These are phyloP conservation scores for Tuber umbilicatum DNA, from an alignment of 495 filamentous ascomycete genomes.

Conservation along the genomic window DNA sequence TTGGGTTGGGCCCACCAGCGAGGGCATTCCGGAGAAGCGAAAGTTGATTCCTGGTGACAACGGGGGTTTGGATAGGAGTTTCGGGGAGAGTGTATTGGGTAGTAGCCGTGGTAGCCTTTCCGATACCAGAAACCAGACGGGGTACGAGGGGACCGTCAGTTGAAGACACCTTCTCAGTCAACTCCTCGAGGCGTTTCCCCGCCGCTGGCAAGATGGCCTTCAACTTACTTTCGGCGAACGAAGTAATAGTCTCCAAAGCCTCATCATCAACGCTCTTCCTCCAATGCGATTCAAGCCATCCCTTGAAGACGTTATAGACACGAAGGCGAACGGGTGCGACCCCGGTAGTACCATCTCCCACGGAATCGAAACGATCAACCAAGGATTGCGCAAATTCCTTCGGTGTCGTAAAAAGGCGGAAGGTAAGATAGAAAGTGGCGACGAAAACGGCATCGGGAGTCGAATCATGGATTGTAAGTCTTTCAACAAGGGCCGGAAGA, in stretches of 20 bases:
- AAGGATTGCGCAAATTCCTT: slow-evolving; percentile 70
- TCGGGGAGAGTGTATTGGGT: slow-evolving; percentile 64
- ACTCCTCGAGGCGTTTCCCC: slow-evolving; percentile 67
- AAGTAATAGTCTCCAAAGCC: slow-evolving; percentile 65
- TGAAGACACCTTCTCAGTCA: slow-evolving; percentile 74
- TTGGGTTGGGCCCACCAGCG: slow-evolving; percentile 59
- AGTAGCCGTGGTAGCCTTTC: slow-evolving; percentile 71
- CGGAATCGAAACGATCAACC: slow-evolving; percentile 85
- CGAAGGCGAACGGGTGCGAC: slow-evolving; percentile 76
- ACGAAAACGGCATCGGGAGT: slow-evolving; percentile 92
- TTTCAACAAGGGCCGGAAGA: slow-evolving; percentile 83
- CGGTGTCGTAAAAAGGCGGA: slow-evolving; percentile 87
- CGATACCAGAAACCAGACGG: slow-evolving; percentile 77
- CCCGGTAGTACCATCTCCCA: slow-evolving; percentile 61
- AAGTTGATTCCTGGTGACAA: slow-evolving; percentile 68
- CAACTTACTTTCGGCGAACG: slow-evolving; percentile 71
- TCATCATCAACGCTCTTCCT: slow-evolving; percentile 66
- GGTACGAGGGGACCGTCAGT: slow-evolving; percentile 72
- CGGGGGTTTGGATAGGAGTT: slow-evolving; percentile 60
- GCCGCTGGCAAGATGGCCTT: slow-evolving; percentile 62
- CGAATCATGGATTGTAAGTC: slow-evolving; percentile 84
- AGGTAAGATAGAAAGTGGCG: slow-evolving; percentile 92
- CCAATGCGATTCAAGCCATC: slow-evolving; percentile 97
- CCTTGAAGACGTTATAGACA: slow-evolving; percentile 94
- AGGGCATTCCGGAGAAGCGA: slow-evolving; percentile 68